Conservation (phyloP, 2,329 filamentous ascomycete genomes). For the Fusarium burgessii region DNA sequence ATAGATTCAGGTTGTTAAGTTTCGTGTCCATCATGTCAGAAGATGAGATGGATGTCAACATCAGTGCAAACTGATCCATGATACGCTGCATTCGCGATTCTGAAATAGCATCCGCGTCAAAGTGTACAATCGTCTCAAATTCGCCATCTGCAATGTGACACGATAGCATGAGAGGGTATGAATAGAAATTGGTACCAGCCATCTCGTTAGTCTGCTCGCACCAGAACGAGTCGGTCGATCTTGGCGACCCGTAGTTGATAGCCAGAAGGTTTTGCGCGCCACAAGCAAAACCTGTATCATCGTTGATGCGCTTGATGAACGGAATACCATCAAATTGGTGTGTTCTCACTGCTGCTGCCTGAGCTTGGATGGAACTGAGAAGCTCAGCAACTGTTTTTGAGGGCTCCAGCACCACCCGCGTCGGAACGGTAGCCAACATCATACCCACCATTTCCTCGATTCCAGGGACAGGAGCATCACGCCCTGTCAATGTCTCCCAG, state of each 20-base stretch:
- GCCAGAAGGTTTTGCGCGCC: conserved; percentile 39
- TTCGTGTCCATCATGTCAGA: not conserved
- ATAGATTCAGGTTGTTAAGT: not conserved
- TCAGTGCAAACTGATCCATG: conserved; percentile 35
- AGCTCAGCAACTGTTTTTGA: conserved; percentile 13
- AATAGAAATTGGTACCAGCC: conserved; percentile 44
- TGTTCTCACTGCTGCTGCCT: conserved; percentile 22
- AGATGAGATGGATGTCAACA: conserved; percentile 9
- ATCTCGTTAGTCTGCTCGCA: conserved; percentile 37
- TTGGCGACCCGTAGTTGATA: conserved; percentile 31
- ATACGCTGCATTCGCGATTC: conserved; percentile 27
- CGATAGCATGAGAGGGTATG: conserved; percentile 42
- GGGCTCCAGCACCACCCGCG: not conserved
- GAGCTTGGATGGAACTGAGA: conserved; percentile 22
- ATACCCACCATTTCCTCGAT: conserved; percentile 38
- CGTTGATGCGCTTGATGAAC: conserved; percentile 32
- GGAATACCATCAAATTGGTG: conserved; percentile 35
- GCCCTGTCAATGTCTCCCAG: conserved; percentile 41
- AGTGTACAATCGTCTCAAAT: conserved; percentile 41
- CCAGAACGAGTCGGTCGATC: conserved; percentile 28
- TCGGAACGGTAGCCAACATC: conserved; percentile 40
- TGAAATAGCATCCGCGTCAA: conserved; percentile 22
- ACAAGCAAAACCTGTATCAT: conserved; percentile 33
- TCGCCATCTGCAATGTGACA: conserved; percentile 30
- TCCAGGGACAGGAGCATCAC: conserved; percentile 35